These are phyloP conservation scores for Stagonosporopsis chrysanthemi DNA, from an alignment of 2,329 filamentous ascomycete species.

Conservation along the genomic window DNA sequence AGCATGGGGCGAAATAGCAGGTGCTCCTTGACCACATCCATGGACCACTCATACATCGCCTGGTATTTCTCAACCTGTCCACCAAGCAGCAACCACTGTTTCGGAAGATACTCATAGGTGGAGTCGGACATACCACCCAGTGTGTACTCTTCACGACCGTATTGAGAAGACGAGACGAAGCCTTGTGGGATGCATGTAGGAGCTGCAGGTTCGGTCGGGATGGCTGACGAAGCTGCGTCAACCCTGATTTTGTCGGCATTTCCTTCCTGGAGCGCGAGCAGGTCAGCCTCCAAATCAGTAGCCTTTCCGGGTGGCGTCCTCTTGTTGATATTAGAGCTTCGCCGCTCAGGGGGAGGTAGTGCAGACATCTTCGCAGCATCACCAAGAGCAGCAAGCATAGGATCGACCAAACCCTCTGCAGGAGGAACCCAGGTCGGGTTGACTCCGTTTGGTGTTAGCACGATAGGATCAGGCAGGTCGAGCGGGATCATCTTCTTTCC, in stretches of 20 bases:
- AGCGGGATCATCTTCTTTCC: constrained; percentile 46
- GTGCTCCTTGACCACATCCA: constrained; percentile 54
- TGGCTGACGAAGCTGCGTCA: constrained; percentile 3
- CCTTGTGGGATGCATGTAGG: constrained; percentile 58
- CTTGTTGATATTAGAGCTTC: constrained; percentile 36
- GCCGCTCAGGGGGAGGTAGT: constrained; percentile 25
- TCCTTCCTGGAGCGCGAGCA: constrained; percentile 13
- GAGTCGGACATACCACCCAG: constrained; percentile 53
- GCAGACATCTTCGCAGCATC: constrained; percentile 23
- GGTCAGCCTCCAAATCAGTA: constrained; percentile 9
- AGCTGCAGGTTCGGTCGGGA: constrained; percentile 23
- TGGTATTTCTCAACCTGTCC: constrained; percentile 57
- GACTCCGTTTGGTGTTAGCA: constrained; percentile 30
- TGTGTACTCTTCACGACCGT: constrained; percentile 54
- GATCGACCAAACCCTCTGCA: constrained; percentile 7
- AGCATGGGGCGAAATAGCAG: constrained; percentile 61
- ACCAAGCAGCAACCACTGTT: constrained; percentile 57
- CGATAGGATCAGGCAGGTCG: constrained; percentile 39
- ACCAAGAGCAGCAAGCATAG: constrained; percentile 19
- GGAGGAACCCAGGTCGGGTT: constrained; percentile 26
- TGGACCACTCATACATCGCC: constrained; percentile 64
- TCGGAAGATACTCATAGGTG: constrained; percentile 56
- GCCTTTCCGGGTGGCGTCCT: constrained; percentile 18
- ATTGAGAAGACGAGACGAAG: constrained; percentile 58
- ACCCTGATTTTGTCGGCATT: constrained; percentile 5